Evolutionary conservation across 202 grass and related monocot species (phyloP), one percentile per base, ranked within the genome.

Genomic region (Alloteropsis angusta): DNA sequence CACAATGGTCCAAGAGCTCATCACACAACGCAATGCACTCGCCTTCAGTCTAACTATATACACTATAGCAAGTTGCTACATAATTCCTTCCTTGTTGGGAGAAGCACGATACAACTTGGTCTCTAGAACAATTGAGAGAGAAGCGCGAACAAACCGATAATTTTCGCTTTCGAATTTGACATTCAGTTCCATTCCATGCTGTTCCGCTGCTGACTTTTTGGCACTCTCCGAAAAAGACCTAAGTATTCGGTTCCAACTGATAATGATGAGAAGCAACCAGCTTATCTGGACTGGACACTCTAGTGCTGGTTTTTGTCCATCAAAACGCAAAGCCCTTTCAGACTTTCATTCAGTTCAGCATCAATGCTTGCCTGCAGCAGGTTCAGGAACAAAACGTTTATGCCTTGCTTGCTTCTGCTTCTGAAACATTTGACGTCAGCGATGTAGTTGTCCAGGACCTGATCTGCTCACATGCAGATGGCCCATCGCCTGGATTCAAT

Each of bases 91-190:
- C n/a, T 26, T 16, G 1, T 59, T 30, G 60, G 39, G 14, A 45
- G 14, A 45, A 76, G 26, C 1, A 48, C 41, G 48, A 62, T 1
- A 35, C 41, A 62, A 76, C 39, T 77, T 49, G 74, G 9, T 35
- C 28, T 62, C 72, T 10, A 32, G 9, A 42, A 59, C 9, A 41
- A 44, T 7, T n/a, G 9, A 60, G 9, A 60, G n/a, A 10, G 6
- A 17, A 30, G 1, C 5, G 55, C 9, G 0, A 7, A 4, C 9
- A 0, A 7, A 4, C n/a, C 7, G 44, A 44, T 45, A 0, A 5
- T 66, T 17, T 36, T 82, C 71, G 50, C 60, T 75, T 67, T 83
- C 71, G 13, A 46, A 14, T 68, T 75, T 68, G 61, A 67, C 80
- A 15, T 26, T 67, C 10, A 45, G 38, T 16, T 15, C 10, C 26